Evolutionary conservation across 345 rosid species (phyloP), one percentile per base, ranked within the genome.

Genomic region (Ceriops decandra): DNA sequence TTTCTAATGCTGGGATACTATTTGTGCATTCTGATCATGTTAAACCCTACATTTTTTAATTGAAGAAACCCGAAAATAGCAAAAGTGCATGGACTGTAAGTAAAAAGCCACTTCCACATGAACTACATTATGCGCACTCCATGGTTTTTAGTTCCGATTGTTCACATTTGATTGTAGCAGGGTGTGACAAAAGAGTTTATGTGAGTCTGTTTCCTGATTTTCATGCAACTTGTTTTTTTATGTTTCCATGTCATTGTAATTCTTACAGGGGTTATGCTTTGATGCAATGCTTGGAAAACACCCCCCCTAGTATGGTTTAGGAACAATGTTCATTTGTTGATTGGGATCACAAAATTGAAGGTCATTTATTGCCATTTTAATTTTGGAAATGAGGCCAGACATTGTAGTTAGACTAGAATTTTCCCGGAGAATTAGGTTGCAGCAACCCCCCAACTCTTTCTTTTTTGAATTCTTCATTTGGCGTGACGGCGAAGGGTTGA

Each of bases 1-100:
- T 93, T 63, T 85, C 91, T 69, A 84, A 88, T 68, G 73, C 95
- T 4, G 98, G 98, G 65, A 79, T 72, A 35, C 78, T 82, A 70
- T 84, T 91, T 82, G 85, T 90, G 32, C 91, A 89, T 74, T 93
- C 98, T 2, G 98, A 93, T 65, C 88, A 82, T 81, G 71, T 74
- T 49, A 85, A 82, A 70, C 84, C 86, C 47, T 82, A 78, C 57
- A 84, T 93, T 49, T 89, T 88, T 83, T 88, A 86, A 76, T 61
- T 93, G 79, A 82, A 78, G 81, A 82, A 77, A 80, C 68, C 22
- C 46, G 81, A 72, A 53, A 73, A 61, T 57, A 78, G 81, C 36
- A 85, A 81, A 80, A 73, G 67, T 82, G 68, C 77, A 27, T 89
- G 87, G 92, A 77, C 62, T 64, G 83, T 93, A 54, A 78, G 67